phyloP scores from a whole-genome alignment of 1,284 basidiomycete genomes.

The Cutaneotrichosporon curvatum region DNA sequence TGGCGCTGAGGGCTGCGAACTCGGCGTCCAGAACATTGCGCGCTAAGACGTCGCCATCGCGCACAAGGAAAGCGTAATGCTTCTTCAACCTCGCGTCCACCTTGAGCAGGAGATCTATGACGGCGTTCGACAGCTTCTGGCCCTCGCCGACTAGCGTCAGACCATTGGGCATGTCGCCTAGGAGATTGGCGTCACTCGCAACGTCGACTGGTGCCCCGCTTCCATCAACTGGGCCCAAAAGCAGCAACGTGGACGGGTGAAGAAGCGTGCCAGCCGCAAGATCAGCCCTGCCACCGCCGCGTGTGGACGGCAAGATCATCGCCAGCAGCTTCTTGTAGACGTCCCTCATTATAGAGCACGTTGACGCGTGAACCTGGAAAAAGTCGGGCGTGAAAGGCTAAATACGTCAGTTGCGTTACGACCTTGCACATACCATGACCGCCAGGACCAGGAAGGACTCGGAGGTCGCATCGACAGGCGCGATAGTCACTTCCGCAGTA shows the following conservation, averaged over 20 bases:
- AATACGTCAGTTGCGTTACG: background rate
- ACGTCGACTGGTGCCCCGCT: constrained; percentile 4
- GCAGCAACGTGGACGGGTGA: constrained; percentile 29
- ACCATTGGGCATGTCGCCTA: constrained; percentile 32
- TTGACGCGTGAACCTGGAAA: constrained; percentile 48
- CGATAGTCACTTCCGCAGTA: constrained; percentile 17
- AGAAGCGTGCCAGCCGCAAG: constrained; percentile 19
- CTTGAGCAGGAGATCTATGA: constrained; percentile 46
- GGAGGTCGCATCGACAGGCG: constrained; percentile 13
- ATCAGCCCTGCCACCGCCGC: constrained; percentile 6
- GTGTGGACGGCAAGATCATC: constrained; percentile 21
- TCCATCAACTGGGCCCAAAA: constrained; percentile 10
- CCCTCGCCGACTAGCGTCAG: constrained; percentile 38
- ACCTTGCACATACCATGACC: constrained; percentile 11
- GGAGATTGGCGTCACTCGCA: constrained; percentile 28
- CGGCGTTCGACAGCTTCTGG: constrained; percentile 37
- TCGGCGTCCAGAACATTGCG: constrained; percentile 45
- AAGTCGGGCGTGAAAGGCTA: constrained; percentile 51
- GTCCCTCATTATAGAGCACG: constrained; percentile 49
- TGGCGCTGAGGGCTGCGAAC: constrained; percentile 4
- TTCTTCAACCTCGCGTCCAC: constrained; percentile 45
- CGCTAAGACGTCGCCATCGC: constrained; percentile 46
- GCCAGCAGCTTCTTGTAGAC: constrained; percentile 47
- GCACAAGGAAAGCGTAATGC: constrained; percentile 38
- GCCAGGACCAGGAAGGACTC: constrained; percentile 18